phyloP scores from a whole-genome alignment of 495 filamentous ascomycete species.

The Penicillium odoratum region DNA sequence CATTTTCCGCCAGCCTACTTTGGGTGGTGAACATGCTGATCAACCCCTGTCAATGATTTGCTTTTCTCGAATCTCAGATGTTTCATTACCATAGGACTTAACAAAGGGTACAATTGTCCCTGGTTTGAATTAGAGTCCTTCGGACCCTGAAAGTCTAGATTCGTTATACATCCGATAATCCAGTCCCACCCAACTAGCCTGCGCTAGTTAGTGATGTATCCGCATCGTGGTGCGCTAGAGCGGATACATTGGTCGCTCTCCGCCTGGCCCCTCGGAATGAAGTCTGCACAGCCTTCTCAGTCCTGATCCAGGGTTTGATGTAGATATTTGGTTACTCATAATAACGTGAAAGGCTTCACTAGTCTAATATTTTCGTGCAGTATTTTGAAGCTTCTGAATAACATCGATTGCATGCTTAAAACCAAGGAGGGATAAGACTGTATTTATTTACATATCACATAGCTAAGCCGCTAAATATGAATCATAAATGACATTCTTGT shows the following conservation, averaged over 20 bases:
- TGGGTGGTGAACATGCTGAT: not conserved
- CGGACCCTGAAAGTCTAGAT: not conserved
- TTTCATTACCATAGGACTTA: not conserved
- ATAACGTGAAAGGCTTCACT: not conserved
- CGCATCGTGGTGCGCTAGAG: not conserved
- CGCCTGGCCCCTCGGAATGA: not conserved
- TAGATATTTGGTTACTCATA: not conserved
- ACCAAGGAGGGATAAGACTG: too few species aligned
- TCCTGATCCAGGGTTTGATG: not conserved
- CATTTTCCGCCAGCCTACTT: not conserved
- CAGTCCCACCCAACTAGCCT: too few species aligned
- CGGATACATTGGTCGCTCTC: not conserved
- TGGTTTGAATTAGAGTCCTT: not conserved
- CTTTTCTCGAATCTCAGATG: not conserved
- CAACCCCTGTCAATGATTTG: slow-evolving; percentile 6
- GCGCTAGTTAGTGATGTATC: too few species aligned
- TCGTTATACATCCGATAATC: too few species aligned
- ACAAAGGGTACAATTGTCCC: not conserved
- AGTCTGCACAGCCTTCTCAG: not conserved
- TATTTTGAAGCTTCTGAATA: not conserved
- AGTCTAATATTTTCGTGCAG: not conserved
- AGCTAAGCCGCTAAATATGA: not conserved
- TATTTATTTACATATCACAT: not conserved
- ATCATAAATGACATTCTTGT: too few species aligned
- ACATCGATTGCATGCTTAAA: too few species aligned